Conservation (phyloP, 2,329 filamentous ascomycete genomes). For the Paecilomyces formosus region DNA sequence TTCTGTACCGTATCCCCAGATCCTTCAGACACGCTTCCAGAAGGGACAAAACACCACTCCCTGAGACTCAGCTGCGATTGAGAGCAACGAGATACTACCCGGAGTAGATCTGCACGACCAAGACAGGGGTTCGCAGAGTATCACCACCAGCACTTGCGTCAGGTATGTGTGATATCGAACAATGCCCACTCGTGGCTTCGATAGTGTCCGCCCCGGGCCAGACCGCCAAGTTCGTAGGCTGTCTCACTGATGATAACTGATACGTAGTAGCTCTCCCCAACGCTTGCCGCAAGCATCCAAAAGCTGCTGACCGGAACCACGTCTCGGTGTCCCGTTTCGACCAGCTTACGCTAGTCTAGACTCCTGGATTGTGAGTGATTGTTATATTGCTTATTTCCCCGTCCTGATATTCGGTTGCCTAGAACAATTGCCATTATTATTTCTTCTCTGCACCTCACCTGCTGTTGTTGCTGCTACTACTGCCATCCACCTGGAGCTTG, state of each 20-base stretch:
- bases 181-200: neutral
- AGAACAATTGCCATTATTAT: neutral
- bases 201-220: neutral
- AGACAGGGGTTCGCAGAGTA: neutral
- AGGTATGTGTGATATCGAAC: neutral
- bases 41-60: neutral
- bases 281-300: neutral
- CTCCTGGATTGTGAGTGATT: constrained; percentile 10
- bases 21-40: neutral
- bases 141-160: neutral
- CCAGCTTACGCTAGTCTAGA: neutral
- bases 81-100: neutral
- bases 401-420: neutral
- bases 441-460: neutral
- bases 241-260: neutral
- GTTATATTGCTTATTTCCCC: constrained; percentile 7
- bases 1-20: neutral
- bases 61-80: too few relatives aligned
- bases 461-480: neutral
- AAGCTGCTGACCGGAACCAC: neutral
- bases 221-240: neutral
- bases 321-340: neutral
- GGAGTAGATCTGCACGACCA: neutral
- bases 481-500: neutral
- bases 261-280: constrained; percentile 3